Evolutionary conservation across 2,329 filamentous ascomycete genomes (phyloP).

Genomic region (Exophiala alcalophila): DNA sequence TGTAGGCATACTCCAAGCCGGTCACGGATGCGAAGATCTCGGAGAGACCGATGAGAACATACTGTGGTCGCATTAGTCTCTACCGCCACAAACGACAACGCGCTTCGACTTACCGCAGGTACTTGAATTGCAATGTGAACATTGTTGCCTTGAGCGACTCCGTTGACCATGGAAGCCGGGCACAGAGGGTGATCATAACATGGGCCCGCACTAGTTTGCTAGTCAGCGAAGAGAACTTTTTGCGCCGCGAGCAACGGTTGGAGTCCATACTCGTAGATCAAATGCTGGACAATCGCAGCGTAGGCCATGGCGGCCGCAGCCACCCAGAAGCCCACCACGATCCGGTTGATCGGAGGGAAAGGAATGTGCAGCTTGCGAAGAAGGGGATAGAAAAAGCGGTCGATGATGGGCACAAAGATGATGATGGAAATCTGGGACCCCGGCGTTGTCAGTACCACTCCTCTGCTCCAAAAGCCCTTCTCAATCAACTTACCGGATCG

Average conservation of each 20-base stretch:
- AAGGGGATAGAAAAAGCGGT: conserved; percentile 65
- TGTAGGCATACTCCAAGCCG: conserved; percentile 69
- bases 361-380: conserved; percentile 62
- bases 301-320: conserved; percentile 62
- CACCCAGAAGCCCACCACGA: conserved; percentile 66
- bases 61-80: conserved; percentile 18
- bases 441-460: too few species aligned
- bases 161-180: conserved; percentile 35
- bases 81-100: too few species aligned
- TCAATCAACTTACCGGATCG: conserved; percentile 50
- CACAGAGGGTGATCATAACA: conserved; percentile 48
- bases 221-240: neutral
- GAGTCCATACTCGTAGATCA: conserved; percentile 47
- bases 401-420: conserved; percentile 70
- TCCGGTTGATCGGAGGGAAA: conserved; percentile 74
- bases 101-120: conserved; percentile 34
- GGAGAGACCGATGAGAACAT: conserved; percentile 47
- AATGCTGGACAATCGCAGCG: conserved; percentile 56
- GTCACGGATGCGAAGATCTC: conserved; percentile 65
- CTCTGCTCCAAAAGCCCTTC: too few species aligned
- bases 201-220: conserved; percentile 38
- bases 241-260: too few species aligned
- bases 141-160: conserved; percentile 38
- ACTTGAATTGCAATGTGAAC: conserved; percentile 47
- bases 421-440: conserved; percentile 63